Percentiles rank a stretch among this genome's conserved stretches.
Evolutionary conservation across 768 basidiomycete genomes (phyloP).

Genomic region (Termitomyces sp.): DNA sequence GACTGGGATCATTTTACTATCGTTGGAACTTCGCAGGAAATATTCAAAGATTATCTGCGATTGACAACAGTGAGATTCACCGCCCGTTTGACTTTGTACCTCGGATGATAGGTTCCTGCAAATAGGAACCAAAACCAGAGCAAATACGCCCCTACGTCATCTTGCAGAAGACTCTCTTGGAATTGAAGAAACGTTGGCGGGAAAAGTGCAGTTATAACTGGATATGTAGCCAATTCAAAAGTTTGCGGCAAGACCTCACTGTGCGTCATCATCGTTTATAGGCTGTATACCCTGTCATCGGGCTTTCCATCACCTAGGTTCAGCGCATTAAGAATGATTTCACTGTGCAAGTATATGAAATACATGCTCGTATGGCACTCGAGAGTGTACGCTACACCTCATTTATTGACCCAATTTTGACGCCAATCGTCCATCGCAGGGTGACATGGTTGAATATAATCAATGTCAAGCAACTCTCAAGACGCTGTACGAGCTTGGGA

Average conservation of each 20-base stretch:
- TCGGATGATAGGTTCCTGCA: background rate
- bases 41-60: slow-evolving; percentile 96
- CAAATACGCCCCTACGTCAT: slow-evolving; percentile 88
- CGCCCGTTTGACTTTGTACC: background rate
- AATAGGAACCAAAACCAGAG: slow-evolving; percentile 90
- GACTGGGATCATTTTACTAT: slow-evolving; percentile 97
- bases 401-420: slow-evolving; percentile 6
- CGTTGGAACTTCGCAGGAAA: slow-evolving; percentile 82
- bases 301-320: slow-evolving; percentile 53
- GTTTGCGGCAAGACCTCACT: slow-evolving; percentile 93
- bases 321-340: slow-evolving; percentile 99
- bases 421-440: slow-evolving; percentile 41
- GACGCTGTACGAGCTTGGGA: slow-evolving; percentile 88
- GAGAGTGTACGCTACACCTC: slow-evolving; percentile 58
- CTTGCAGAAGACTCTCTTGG: slow-evolving; percentile 78
- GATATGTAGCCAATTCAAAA: slow-evolving; percentile 99
- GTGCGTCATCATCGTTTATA: slow-evolving; percentile 47
- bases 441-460: slow-evolving; percentile 98
- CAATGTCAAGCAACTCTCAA: slow-evolving; percentile 93
- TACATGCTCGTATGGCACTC: slow-evolving; percentile 95
- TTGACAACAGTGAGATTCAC: slow-evolving; percentile 71
- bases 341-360: slow-evolving; percentile 96
- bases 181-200: slow-evolving; percentile 88
- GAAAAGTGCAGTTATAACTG: slow-evolving; percentile 75
- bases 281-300: slow-evolving; percentile 23